A percentile compares a stretch with the other conserved stretches of the same genome.
Evolutionary conservation across 2,329 filamentous ascomycete species (phyloP).

Genomic region (Ceratocystis eucalypticola): DNA sequence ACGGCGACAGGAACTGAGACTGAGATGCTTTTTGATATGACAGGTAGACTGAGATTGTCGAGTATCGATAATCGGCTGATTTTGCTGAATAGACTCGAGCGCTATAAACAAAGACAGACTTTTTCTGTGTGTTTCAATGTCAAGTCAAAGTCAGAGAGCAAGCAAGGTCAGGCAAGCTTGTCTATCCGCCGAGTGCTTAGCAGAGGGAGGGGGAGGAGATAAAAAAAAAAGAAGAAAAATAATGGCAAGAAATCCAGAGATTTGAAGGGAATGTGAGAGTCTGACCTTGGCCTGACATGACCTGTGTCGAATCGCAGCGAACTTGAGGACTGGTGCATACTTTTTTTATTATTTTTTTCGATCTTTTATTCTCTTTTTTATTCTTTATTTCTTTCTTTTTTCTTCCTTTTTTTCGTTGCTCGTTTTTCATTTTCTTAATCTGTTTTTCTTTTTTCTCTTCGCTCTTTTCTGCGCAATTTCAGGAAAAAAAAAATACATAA

Average conservation of each 20-base stretch:
- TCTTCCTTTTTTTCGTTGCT: background rate
- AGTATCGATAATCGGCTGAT: background rate
- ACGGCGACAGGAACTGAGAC: background rate
- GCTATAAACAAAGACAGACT: background rate
- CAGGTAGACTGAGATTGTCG: background rate
- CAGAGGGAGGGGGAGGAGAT: background rate
- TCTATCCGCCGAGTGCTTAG: background rate
- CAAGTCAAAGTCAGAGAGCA: background rate
- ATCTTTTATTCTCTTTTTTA: no score
- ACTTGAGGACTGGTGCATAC: no score
- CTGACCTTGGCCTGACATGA: background rate
- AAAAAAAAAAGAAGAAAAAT: background rate
- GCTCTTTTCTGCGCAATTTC: background rate
- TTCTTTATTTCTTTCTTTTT: background rate
- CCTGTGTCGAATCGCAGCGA: background rate
- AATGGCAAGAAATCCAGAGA: background rate
- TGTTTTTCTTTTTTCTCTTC: background rate
- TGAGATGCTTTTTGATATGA: background rate
- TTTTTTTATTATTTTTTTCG: no score
- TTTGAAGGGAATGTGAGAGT: background rate
- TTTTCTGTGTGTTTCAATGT: slow-evolving; percentile 1
- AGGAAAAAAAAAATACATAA: background rate
- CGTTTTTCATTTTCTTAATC: background rate
- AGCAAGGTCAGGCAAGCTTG: background rate
- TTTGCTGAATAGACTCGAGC: background rate